Conservation (phyloP, 495 filamentous ascomycete genomes). For the Tuber calosporum region DNA sequence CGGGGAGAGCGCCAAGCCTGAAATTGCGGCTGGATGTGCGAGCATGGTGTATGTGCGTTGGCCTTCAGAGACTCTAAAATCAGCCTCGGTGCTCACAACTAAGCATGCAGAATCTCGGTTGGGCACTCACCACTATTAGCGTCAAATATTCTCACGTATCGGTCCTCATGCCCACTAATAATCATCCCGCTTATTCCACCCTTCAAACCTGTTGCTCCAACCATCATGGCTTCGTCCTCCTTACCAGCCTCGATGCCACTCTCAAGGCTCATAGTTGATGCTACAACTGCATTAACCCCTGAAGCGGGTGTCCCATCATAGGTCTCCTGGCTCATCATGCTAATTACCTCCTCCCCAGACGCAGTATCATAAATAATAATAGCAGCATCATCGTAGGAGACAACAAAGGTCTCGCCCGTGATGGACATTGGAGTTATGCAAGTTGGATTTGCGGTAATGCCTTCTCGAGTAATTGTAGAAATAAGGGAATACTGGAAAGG, state of each 20-base stretch:
- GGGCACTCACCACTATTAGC: conserved; percentile 83
- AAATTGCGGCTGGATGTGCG: conserved; percentile 86
- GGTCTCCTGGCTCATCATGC: conserved; percentile 86
- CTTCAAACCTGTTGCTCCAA: conserved; percentile 76
- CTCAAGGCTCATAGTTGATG: conserved; percentile 69
- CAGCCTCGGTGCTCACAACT: background rate
- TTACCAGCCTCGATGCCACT: conserved; percentile 50
- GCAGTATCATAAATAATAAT: conserved; percentile 87
- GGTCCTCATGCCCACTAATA: conserved; percentile 91
- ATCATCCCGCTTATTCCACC: conserved; percentile 83
- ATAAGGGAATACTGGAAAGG: conserved; percentile 61
- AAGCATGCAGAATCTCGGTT: background rate
- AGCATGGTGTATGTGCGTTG: conserved; percentile 99
- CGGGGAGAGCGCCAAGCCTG: conserved; percentile 78
- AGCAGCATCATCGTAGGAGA: conserved; percentile 80
- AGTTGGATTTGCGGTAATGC: conserved; percentile 68
- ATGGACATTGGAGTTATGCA: conserved; percentile 81
- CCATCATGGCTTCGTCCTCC: conserved; percentile 61
- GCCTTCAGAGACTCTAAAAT: conserved; percentile 49
- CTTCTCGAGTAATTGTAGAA: conserved; percentile 68
- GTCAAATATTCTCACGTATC: conserved; percentile 92
- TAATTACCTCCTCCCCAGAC: conserved; percentile 81
- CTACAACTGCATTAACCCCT: conserved; percentile 84
- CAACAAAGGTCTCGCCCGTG: conserved; percentile 86
- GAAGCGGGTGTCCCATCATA: conserved; percentile 79